phyloP scores from a whole-genome alignment of 2,329 filamentous ascomycete species.

The Penicillium freii region DNA sequence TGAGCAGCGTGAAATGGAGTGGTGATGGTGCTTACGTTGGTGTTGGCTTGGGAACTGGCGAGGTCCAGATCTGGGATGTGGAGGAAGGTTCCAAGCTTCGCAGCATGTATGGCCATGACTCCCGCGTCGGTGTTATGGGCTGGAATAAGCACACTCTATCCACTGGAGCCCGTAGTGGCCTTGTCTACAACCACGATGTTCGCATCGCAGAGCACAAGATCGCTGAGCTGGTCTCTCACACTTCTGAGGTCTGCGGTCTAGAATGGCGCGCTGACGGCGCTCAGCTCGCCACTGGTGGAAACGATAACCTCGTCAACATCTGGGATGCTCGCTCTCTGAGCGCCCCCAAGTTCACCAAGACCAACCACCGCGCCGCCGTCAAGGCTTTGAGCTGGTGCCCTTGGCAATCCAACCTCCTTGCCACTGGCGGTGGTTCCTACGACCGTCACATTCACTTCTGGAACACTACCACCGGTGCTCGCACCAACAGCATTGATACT shows the following conservation, averaged over 20 bases:
- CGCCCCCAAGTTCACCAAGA: conserved; percentile 98
- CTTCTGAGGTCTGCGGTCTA: conserved; percentile 94
- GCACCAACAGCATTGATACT: conserved; percentile 98
- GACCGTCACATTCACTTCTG: conserved; percentile 99
- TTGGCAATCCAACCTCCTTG: conserved; percentile 96
- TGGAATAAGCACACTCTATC: conserved; percentile 99
- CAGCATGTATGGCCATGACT: conserved; percentile 97
- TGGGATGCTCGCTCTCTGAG: conserved; percentile 94
- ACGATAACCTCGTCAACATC: conserved; percentile 98
- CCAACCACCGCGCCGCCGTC: conserved; percentile 97
- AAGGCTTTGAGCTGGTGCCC: conserved; percentile 99
- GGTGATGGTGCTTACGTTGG: conserved; percentile 94
- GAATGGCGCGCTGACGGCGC: conserved; percentile 97
- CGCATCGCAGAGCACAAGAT: conserved; percentile 97
- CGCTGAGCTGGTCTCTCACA: conserved; percentile 94
- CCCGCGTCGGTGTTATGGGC: conserved; percentile 94
- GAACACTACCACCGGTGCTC: conserved; percentile 96
- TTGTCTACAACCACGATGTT: conserved; percentile 98
- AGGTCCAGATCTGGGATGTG: conserved; percentile 99
- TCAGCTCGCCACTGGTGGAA: conserved; percentile 94
- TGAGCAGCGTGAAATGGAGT: conserved; percentile 98
- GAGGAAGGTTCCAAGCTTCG: conserved; percentile 92
- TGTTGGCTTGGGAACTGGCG: conserved; percentile 89
- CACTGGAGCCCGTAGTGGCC: conserved; percentile 87
- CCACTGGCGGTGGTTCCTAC: conserved; percentile 92